A percentile compares a stretch with the other conserved stretches of the same genome.
phyloP scores from a whole-genome alignment of 495 filamentous ascomycete genomes.

The Aspergillus indologenus region DNA sequence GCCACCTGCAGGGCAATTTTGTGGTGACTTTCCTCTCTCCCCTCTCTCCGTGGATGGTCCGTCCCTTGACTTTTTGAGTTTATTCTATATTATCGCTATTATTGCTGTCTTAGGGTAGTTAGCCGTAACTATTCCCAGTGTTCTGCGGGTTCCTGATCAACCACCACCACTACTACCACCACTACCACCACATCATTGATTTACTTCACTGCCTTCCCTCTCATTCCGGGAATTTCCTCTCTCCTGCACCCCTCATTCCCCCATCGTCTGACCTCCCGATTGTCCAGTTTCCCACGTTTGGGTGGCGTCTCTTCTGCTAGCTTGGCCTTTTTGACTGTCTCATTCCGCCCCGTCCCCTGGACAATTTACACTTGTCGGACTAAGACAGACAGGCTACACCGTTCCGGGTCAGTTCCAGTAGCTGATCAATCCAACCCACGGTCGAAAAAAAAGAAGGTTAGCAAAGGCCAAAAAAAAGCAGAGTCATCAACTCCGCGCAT shows the following conservation, averaged over 20 bases:
- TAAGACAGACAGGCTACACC: background rate
- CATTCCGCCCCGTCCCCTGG: constrained; percentile 2
- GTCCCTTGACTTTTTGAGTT: background rate
- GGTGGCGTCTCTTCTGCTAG: constrained; percentile 14
- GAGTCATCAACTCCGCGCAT: background rate
- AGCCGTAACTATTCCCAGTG: background rate
- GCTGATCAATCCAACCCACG: background rate
- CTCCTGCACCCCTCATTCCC: constrained; percentile 4
- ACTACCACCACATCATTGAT: background rate
- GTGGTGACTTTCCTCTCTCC: background rate
- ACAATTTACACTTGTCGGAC: background rate
- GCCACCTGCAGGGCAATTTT: constrained; percentile 6
- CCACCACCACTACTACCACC: background rate
- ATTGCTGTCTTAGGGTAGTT: background rate
- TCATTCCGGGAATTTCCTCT: constrained; percentile 15
- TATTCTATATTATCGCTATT: background rate
- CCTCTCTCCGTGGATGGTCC: background rate
- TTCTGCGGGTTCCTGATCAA: constrained; percentile 1
- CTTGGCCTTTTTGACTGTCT: constrained; percentile 1
- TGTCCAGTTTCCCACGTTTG: constrained; percentile 7
- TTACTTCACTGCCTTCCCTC: background rate
- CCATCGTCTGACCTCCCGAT: background rate
- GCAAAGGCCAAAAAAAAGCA: background rate
- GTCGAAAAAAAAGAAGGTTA: background rate
- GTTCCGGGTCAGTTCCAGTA: constrained; percentile 2